Percentiles rank a stretch among this genome's conserved stretches.
phyloP scores from a whole-genome alignment of 2,329 filamentous ascomycete species.

The Aspergillus texensis region DNA sequence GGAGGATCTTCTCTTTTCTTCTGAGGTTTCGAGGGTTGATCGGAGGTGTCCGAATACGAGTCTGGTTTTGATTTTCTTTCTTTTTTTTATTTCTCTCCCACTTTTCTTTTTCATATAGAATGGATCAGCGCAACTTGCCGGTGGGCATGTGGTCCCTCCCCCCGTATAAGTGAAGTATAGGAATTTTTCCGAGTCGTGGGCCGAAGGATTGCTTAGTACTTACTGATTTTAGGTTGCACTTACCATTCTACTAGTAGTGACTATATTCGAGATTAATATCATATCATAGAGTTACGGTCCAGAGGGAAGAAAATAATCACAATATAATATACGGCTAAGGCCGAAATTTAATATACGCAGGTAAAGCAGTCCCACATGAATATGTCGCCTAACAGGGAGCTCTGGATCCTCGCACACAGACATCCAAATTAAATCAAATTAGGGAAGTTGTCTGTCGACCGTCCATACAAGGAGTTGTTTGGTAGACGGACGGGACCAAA shows the following conservation, averaged over 20 bases:
- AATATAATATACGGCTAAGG: not conserved
- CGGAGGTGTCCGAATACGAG: not conserved
- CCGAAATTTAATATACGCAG: not conserved
- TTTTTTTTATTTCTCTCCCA: not conserved
- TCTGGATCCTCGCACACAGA: constrained; percentile 1
- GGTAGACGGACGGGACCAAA: constrained; percentile 1
- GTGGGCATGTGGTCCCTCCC: not conserved
- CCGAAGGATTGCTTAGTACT: constrained; percentile 6
- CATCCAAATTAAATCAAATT: constrained; percentile 4
- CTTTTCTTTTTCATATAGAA: not conserved
- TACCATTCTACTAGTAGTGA: not conserved
- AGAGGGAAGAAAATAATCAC: not conserved
- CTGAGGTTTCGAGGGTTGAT: not conserved
- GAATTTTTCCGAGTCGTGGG: constrained; percentile 10
- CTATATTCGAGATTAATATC: not conserved
- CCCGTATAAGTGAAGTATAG: not conserved
- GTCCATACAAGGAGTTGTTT: constrained; percentile 8
- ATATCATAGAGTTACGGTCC: not conserved
- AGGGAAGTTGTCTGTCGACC: not conserved
- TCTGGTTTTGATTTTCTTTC: not conserved
- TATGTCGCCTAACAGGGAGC: not conserved
- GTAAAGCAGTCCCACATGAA: not conserved
- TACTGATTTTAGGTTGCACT: constrained; percentile 1
- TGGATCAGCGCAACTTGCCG: not conserved
- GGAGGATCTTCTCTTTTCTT: not conserved